Conservation (phyloP, 1,284 basidiomycete genomes). For the Ustilago sp. region DNA sequence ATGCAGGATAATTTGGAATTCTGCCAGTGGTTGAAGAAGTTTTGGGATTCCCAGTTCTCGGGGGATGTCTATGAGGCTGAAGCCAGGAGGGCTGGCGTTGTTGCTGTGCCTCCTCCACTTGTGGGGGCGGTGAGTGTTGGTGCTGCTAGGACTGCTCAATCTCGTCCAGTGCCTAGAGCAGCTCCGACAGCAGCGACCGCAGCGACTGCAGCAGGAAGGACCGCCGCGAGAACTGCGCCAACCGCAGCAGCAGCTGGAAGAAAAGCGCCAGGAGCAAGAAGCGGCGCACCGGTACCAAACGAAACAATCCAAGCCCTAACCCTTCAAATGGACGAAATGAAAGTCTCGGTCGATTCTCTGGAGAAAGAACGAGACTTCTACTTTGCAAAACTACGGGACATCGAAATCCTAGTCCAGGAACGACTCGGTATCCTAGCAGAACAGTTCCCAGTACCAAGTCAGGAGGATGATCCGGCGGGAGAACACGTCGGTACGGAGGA, state of each 20-base stretch:
- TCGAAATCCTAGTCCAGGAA: slow-evolving; percentile 84
- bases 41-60: slow-evolving; percentile 91
- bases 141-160: slow-evolving; percentile 16
- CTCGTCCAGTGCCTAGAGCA: slow-evolving; percentile 7
- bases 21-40: slow-evolving; percentile 95
- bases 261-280: slow-evolving; percentile 73
- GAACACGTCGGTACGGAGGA: slow-evolving; percentile 70
- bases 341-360: slow-evolving; percentile 81
- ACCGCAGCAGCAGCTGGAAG: slow-evolving; percentile 14
- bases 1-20: slow-evolving; percentile 99
- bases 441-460: slow-evolving; percentile 20
- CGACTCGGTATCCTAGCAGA: slow-evolving; percentile 64
- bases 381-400: slow-evolving; percentile 87
- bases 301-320: slow-evolving; percentile 76
- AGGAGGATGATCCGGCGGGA: slow-evolving; percentile 17
- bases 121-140: slow-evolving; percentile 56
- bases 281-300: slow-evolving; percentile 55
- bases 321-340: slow-evolving; percentile 84
- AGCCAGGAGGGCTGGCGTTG: slow-evolving; percentile 78
- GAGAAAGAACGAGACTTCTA: slow-evolving; percentile 96
- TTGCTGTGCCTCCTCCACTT: slow-evolving; percentile 67
- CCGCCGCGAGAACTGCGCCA: neutral
- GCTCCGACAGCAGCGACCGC: slow-evolving; percentile 5
- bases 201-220: no score
- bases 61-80: slow-evolving; percentile 91